Base-by-base conservation (phyloP, 495 filamentous ascomycete genomes). In the Barbatosphaeria neglecta region DNA sequence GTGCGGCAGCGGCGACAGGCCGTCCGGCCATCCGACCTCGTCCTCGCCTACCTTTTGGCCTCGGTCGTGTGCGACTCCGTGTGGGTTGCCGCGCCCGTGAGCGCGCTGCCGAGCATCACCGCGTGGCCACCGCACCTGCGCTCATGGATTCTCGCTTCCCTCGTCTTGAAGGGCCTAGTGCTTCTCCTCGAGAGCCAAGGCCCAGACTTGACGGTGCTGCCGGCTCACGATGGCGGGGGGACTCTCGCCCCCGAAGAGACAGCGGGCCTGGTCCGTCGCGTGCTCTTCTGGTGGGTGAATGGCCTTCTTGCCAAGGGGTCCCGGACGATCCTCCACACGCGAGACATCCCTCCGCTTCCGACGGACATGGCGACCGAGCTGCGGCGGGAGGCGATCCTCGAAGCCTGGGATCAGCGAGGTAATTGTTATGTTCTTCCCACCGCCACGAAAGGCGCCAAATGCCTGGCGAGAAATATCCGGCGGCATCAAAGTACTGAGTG, bases 211-310 rank as follows among this genome's bases (percentile, higher is more conserved):
- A 18, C 28, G 16, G 6, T 50, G 15, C 22, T 52, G 3, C 49
- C 51, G 2, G 11, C 22, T 13, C 28, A 8, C 20, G 33, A 39
- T 22, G 10, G 8, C 19, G 13, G 8, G 25, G 2, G n/a, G n/a
- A 27, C 9, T 20, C 13, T 6, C 41, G 20, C 44, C 71, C 69
- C 68, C 0, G 72, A 70, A 41, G 72, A 80, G 8, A 63, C 69
- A 16, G 70, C 67, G 37, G 70, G 67, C 39, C 52, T 63, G 6
- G 41, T 70, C 2, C 45, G 54, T 23, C 60, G 61, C 43, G 55
- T 57, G 0, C 64, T 83, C 10, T 83, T 85, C 52, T 74, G 59
- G 60, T 86, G 82, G 82, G 64, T 83, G 41, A 79, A 78, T 48
- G 64, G 66, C 1, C 50, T 84, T 22, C 75, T 86, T 41, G 53